Evolutionary conservation across 2,329 filamentous ascomycete species (phyloP), one percentile per base, ranked within the genome.

Genomic region (Teratosphaeria epicoccoides): DNA sequence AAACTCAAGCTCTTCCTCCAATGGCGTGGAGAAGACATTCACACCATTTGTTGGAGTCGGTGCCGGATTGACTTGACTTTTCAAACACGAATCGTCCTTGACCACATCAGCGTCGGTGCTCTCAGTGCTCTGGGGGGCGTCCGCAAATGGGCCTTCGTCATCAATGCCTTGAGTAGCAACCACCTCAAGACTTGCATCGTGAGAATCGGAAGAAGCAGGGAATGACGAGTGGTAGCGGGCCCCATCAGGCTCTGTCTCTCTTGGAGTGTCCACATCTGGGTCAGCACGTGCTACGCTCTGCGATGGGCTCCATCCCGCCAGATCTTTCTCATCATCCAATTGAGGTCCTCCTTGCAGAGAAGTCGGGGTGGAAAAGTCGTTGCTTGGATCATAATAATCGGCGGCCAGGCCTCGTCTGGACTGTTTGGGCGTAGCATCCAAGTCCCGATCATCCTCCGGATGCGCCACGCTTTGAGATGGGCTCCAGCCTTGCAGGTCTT

Each of bases 371-470:
- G 55, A 52, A 37, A 61, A 61, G 24, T 56, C 53, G 23, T 48
- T 47, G 20, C 47, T 59, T 9, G 53, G 46, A 52, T 66, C 57
- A 47, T 66, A 67, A 50, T 66, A 67, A 23, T 58, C 55, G 1
- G 62, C 62, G 7, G 65, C 64, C 40, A 59, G 59, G 14, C 65
- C 65, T 24, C 60, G 57, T 26, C 59, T 64, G 3, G 63, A 9
- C 20, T 40, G 33, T 14, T 7, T 20, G 33, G n/a, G 33, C 33
- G 14, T 40, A 6, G 6, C 33, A 17, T 40, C 14, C 7, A 14
- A 17, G 25, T 28, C n/a, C 14, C 45, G 17, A 22, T 51, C 22
- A 33, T 48, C 24, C 10, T 53, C 51, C 10, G 51, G 40, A 37
- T 47, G 47, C n/a, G 43, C 44, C 5, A 63, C 59, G 40, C 58